Base-by-base conservation (phyloP, 176 grass and related monocot genomes). In the Oryza punctata region DNA sequence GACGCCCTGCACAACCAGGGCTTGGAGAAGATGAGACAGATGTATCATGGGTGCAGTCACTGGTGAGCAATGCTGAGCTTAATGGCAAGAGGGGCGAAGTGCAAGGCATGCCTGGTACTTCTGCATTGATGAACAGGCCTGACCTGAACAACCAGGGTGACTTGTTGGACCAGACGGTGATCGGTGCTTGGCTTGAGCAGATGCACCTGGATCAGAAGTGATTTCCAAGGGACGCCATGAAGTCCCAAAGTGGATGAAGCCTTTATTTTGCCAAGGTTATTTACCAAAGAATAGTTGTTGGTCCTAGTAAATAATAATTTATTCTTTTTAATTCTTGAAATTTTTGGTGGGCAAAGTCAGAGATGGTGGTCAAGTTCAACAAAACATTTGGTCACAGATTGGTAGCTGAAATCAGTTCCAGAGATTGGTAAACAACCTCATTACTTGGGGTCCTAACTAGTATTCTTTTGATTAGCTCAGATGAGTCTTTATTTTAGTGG, bases 171-270 rank as follows among this genome's bases (percentile, higher is more conserved):
- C 92, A 93, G 70, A 81, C 63, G 1, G 74, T 41, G 9, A 78
- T 89, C 49, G 86, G 90, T 81, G 89, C 95, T 79, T 97, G 95
- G 95, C 77, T 97, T 75, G 90, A 97, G 65, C 86, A 89, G 65
- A 89, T 97, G 92, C 86, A 91, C 49, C 60, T 87, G 52, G 90
- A 94, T 66, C 92, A 90, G 50, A 90, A 91, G 52, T 90, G 81
- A 83, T 29, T 73, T 40, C 60, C 2, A 72, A 70, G 32, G 38
- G 80, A 77, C 70, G 29, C 54, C 33, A 33, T 21, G 10, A 83
- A 82, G 63, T 65, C 43, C 41, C 45, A 81, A 82, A 43, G 28
- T 67, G 28, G 69, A 84, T 57, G 68, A 40, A 54, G 63, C 61
- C 18, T 23, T 83, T 47, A 1, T 87, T 90, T 90, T 90, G 69